Conservation (phyloP, 768 basidiomycete species). For the Crepidotus variabilis region DNA sequence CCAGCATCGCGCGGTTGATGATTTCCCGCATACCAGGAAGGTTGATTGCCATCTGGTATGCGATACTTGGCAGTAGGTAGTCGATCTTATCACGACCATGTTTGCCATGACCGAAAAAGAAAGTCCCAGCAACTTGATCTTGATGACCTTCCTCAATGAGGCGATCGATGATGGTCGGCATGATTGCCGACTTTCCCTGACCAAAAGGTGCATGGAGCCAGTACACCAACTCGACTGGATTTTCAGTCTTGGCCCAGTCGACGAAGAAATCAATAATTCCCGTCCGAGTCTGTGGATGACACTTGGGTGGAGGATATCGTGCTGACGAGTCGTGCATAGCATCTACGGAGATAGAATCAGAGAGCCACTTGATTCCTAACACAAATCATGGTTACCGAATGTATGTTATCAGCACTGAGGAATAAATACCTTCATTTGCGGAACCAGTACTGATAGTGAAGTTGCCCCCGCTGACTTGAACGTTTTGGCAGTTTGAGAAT, state of each 20-base stretch:
- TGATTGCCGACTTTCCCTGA: constrained; percentile 14
- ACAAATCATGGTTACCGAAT: too few relatives aligned
- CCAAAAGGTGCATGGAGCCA: constrained; percentile 17
- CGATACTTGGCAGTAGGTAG: constrained; percentile 12
- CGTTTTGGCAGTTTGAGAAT: too few relatives aligned
- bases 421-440: too few relatives aligned
- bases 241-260: constrained; percentile 8
- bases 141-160: background rate
- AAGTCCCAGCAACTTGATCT: constrained; percentile 5
- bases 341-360: background rate
- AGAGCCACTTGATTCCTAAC: background rate
- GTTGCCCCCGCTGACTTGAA: too few relatives aligned
- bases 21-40: constrained; percentile 8
- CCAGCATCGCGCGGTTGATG: constrained; percentile 3
- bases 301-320: constrained; percentile 12
- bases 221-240: background rate
- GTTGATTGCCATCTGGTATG: constrained; percentile 10
- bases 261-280: constrained; percentile 11
- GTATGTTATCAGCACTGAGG: too few relatives aligned
- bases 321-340: background rate
- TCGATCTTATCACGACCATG: constrained; percentile 2
- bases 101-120: constrained; percentile 13
- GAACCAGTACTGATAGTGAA: too few relatives aligned
- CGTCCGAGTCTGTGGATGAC: constrained; percentile 11
- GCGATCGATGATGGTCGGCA: constrained; percentile 12